Percentiles rank a stretch among this genome's conserved stretches.
Evolutionary conservation across 1,284 basidiomycete genomes (phyloP).

Genomic region (Cutaneotrichosporon sp.): DNA sequence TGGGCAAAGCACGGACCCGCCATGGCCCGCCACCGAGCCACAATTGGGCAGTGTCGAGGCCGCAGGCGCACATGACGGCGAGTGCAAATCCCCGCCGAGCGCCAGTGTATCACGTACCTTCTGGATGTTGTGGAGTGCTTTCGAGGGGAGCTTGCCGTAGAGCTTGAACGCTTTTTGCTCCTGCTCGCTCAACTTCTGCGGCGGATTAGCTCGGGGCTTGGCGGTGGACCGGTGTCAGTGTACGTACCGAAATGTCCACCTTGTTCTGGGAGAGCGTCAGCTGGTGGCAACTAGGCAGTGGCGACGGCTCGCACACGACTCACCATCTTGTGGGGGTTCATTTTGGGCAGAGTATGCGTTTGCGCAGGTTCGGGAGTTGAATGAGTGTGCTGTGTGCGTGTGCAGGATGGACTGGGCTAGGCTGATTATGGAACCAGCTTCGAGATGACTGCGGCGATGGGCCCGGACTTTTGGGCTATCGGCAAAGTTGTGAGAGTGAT

Average conservation of each 20-base stretch:
- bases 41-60: no score
- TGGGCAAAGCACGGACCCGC: neutral
- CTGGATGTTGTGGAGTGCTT: slow-evolving; percentile 93
- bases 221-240: no score
- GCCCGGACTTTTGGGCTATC: no score
- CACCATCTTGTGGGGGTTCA: slow-evolving; percentile 47
- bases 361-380: no score
- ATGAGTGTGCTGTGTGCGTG: no score
- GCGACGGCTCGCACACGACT: no score
- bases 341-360: slow-evolving; percentile 13
- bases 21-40: neutral
- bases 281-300: neutral
- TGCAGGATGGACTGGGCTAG: no score
- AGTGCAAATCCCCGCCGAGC: no score
- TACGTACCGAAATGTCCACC: slow-evolving; percentile 46
- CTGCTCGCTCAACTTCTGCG: slow-evolving; percentile 76
- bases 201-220: slow-evolving; percentile 1
- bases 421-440: no score
- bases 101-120: slow-evolving; percentile 57
- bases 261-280: slow-evolving; percentile 40
- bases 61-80: no score
- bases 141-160: slow-evolving; percentile 89
- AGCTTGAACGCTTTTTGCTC: slow-evolving; percentile 91
- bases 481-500: no score
- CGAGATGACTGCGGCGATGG: no score